Percentiles rank a stretch among this genome's conserved stretches.
Evolutionary conservation across 257 asterid species (phyloP).

Genomic region (Cordia subcordata): DNA sequence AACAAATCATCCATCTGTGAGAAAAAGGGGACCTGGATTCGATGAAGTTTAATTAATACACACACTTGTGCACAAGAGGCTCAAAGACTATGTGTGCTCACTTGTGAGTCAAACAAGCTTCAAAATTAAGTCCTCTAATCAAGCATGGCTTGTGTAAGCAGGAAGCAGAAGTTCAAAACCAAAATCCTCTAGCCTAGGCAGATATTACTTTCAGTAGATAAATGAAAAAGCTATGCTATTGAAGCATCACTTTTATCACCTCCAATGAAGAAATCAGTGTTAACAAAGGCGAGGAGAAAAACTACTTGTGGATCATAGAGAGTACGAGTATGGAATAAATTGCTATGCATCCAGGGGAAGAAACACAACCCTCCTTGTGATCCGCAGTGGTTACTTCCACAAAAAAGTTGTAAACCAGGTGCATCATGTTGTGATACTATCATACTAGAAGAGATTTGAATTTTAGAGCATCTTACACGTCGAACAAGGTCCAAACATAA

Average conservation of each 20-base stretch:
- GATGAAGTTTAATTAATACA: not conserved
- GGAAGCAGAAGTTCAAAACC: too few species aligned
- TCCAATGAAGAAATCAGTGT: too few species aligned
- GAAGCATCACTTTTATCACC: too few species aligned
- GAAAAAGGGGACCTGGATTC: conserved; percentile 74
- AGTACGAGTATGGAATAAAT: not conserved
- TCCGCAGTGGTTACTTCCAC: too few species aligned
- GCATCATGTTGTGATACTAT: not conserved
- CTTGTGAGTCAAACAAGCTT: too few species aligned
- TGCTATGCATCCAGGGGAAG: not conserved
- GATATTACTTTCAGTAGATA: too few species aligned
- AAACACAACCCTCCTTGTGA: too few species aligned
- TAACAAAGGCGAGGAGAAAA: too few species aligned
- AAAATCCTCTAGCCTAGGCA: too few species aligned
- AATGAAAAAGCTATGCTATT: too few species aligned
- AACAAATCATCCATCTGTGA: conserved; percentile 81
- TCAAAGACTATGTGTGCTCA: not conserved
- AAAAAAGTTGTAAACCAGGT: not conserved
- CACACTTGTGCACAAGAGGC: not conserved
- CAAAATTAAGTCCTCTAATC: too few species aligned
- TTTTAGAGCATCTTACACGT: conserved; percentile 45
- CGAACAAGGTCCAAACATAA: conserved; percentile 84
- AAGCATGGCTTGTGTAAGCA: too few species aligned
- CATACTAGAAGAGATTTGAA: not conserved
- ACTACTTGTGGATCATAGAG: not conserved